A percentile compares a stretch with the other conserved stretches of the same genome.
phyloP scores from a whole-genome alignment of 768 basidiomycete species.

The Xerocomus brunneocitrinus region DNA sequence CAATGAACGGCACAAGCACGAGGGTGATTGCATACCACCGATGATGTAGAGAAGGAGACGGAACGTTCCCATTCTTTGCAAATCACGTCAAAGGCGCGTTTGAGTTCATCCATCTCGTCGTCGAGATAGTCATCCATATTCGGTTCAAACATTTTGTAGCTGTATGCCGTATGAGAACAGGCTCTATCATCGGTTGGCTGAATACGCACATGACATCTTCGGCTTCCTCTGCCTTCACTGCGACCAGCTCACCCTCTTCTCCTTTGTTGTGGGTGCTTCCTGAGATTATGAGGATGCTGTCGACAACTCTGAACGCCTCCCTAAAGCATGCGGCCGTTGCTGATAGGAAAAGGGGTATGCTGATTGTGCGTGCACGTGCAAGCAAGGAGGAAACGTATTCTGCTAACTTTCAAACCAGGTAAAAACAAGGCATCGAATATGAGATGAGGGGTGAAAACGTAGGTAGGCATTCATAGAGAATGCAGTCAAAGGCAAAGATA shows the following conservation, averaged over 20 bases:
- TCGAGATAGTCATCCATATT: conserved; percentile 98
- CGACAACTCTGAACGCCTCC: conserved; percentile 84
- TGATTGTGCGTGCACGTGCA: conserved; percentile 70
- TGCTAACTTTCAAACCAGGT: conserved; percentile 51
- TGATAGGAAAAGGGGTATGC: conserved; percentile 67
- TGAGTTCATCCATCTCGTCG: conserved; percentile 84
- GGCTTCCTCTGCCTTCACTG: conserved; percentile 48
- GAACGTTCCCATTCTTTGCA: conserved; percentile 79
- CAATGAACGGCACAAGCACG: not conserved
- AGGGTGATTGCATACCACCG: conserved; percentile 33
- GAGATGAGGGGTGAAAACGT: too few species aligned
- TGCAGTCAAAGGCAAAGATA: not conserved
- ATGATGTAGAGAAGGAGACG: conserved; percentile 11
- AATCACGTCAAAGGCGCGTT: conserved; percentile 65
- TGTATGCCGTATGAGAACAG: conserved; percentile 28
- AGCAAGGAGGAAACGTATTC: conserved; percentile 84
- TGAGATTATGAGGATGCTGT: conserved; percentile 61
- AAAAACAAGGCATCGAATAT: not conserved
- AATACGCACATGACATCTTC: conserved; percentile 79
- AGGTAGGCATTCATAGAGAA: not conserved
- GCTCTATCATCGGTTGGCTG: not conserved
- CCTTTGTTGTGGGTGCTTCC: conserved; percentile 6
- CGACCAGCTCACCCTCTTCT: conserved; percentile 1
- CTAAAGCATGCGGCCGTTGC: conserved; percentile 88
- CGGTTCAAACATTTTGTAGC: conserved; percentile 91